Conservation (phyloP, 1,284 basidiomycete genomes). For the Thecaphora thlaspeos region DNA sequence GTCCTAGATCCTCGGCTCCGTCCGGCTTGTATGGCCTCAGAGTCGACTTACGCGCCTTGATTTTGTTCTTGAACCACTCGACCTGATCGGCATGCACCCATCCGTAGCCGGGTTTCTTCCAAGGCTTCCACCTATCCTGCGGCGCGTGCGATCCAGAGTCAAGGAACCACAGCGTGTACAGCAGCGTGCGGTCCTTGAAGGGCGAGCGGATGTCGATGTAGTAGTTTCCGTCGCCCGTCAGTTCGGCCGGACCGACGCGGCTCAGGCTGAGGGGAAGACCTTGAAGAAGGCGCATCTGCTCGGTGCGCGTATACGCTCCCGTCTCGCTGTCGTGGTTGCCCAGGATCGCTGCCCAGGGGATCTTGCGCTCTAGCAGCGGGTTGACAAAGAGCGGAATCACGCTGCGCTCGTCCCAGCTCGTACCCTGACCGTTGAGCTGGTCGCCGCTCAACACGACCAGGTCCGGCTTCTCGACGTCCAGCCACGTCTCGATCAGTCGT, state of each 20-base stretch:
- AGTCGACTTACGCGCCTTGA: constrained; percentile 7
- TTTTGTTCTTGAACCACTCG: constrained; percentile 36
- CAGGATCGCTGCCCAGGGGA: constrained; percentile 87
- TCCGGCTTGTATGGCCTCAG: constrained; percentile 40
- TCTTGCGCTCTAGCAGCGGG: constrained; percentile 71
- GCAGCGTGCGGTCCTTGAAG: constrained; percentile 66
- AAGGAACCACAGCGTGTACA: constrained; percentile 87
- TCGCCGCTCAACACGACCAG: constrained; percentile 68
- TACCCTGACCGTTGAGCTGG: constrained; percentile 66
- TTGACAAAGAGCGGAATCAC: constrained; percentile 83
- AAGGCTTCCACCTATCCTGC: constrained; percentile 29
- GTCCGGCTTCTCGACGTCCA: constrained; percentile 78
- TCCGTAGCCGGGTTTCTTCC: constrained; percentile 40
- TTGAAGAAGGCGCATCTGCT: constrained; percentile 69
- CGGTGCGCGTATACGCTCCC: constrained; percentile 35
- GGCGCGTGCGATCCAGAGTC: constrained; percentile 70
- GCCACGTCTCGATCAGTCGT: constrained; percentile 35
- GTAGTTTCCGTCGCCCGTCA: constrained; percentile 60
- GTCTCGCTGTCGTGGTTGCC: constrained; percentile 69
- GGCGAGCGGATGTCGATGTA: constrained; percentile 19
- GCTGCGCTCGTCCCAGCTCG: constrained; percentile 80
- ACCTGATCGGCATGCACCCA: constrained; percentile 49
- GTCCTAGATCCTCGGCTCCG: constrained; percentile 23
- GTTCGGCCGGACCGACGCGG: constrained; percentile 72
- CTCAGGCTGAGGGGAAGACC: constrained; percentile 81